These are phyloP conservation scores for Sedum album DNA, from an alignment of 164 flowering plant species.

Conservation along the genomic window DNA sequence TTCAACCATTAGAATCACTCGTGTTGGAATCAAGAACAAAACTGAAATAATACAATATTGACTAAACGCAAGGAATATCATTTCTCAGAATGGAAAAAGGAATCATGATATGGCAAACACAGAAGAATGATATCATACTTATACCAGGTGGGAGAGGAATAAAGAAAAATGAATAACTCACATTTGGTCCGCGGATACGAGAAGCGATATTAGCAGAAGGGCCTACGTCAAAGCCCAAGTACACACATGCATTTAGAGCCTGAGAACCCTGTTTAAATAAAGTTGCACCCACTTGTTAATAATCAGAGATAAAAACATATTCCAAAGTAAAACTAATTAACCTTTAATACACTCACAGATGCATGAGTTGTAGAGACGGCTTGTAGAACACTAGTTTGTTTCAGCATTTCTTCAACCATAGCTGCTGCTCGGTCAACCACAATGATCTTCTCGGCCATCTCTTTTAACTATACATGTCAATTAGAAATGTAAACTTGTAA, in stretches of 20 bases:
- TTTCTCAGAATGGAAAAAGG: background rate
- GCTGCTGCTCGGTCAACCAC: slow-evolving; percentile 97
- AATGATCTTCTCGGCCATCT: slow-evolving; percentile 72
- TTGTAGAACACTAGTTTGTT: slow-evolving; percentile 41
- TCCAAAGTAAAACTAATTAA: slow-evolving; percentile 9
- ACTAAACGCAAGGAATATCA: background rate
- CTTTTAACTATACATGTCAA: slow-evolving; percentile 57
- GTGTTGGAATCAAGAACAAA: slow-evolving; percentile 24
- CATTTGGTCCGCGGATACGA: slow-evolving; percentile 95
- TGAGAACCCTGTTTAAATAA: slow-evolving; percentile 32
- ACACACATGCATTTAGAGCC: slow-evolving; percentile 47
- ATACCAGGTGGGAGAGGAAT: background rate
- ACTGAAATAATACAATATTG: background rate
- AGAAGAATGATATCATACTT: background rate
- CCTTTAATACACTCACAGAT: slow-evolving; percentile 36
- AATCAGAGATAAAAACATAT: background rate
- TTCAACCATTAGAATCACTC: slow-evolving; percentile 76
- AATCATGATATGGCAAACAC: background rate
- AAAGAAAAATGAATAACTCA: slow-evolving; percentile 26
- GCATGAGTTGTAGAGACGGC: slow-evolving; percentile 20
- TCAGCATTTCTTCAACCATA: slow-evolving; percentile 90
- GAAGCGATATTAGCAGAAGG: slow-evolving; percentile 64
- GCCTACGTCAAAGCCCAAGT: slow-evolving; percentile 81
- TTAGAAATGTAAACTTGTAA: slow-evolving; percentile 2
- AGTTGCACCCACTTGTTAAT: slow-evolving; percentile 6